Percentiles rank a stretch among this genome's conserved stretches.
These are phyloP conservation scores for Blastocystis sp. DNA, from an alignment of 352 stramenopile genomes.

Conservation along the genomic window DNA sequence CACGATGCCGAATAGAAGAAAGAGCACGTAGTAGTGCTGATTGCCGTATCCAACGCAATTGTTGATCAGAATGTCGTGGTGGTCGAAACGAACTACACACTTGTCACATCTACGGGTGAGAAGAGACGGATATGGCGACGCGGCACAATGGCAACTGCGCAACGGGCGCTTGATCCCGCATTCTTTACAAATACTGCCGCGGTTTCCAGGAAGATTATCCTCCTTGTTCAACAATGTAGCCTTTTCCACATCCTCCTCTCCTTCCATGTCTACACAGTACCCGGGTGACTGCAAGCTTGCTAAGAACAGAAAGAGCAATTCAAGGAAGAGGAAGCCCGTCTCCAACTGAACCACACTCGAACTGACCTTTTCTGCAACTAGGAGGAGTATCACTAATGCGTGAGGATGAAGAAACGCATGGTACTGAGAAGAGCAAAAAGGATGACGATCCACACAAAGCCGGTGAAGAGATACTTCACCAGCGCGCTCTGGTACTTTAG, in stretches of 20 bases:
- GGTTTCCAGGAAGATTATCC: neutral
- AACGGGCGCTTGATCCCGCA: conserved; percentile 37
- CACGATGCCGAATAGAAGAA: neutral
- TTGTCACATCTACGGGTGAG: neutral
- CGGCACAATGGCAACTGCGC: conserved; percentile 10
- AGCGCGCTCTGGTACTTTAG: neutral
- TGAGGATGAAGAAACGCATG: neutral
- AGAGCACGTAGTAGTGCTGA: conserved; percentile 24
- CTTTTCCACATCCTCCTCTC: conserved; percentile 45
- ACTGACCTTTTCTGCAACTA: neutral
- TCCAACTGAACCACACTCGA: neutral
- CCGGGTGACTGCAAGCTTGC: conserved; percentile 13
- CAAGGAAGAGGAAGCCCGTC: neutral
- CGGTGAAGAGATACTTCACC: neutral
- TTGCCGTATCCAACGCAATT: conserved; percentile 49
- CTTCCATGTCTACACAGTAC: conserved; percentile 26
- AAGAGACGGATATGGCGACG: neutral
- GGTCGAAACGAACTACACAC: conserved; percentile 43
- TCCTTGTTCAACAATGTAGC: conserved; percentile 3
- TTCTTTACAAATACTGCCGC: neutral
- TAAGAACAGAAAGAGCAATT: neutral
- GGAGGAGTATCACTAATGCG: neutral
- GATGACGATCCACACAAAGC: neutral
- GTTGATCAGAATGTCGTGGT: conserved; percentile 43
- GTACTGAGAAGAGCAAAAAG: neutral